Conservation (phyloP, 2,329 filamentous ascomycete genomes). For the Lachnellula cervina region DNA sequence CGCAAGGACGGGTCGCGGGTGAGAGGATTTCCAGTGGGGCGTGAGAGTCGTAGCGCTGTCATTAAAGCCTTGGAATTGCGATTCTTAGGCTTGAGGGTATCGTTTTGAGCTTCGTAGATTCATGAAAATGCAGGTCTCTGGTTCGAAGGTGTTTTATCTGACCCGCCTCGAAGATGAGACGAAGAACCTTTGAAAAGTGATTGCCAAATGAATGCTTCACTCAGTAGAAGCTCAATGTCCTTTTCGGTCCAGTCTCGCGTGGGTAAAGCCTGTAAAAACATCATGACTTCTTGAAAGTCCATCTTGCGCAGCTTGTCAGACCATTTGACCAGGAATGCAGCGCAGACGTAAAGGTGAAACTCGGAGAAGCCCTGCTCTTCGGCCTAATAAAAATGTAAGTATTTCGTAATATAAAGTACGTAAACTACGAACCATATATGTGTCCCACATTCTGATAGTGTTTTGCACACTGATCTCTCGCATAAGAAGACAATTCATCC, state of each 20-base stretch:
- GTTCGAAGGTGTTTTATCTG: conserved; percentile 30
- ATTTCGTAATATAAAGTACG: background rate
- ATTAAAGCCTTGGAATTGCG: background rate
- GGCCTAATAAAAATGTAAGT: conserved; percentile 51
- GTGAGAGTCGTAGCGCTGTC: background rate
- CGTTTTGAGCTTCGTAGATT: background rate
- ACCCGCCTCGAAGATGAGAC: conserved; percentile 69
- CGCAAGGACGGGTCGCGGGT: background rate
- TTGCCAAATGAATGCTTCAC: conserved; percentile 98
- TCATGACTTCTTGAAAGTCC: conserved; percentile 99
- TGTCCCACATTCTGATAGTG: conserved; percentile 99
- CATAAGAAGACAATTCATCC: conserved; percentile 99
- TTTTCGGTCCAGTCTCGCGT: conserved; percentile 96
- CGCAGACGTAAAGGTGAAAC: conserved; percentile 97
- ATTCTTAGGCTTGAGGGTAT: background rate
- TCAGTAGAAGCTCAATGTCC: conserved; percentile 91
- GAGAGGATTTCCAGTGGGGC: too few relatives aligned
- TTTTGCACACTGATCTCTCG: conserved; percentile 94
- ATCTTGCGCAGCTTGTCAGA: conserved; percentile 90
- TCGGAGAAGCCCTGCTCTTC: conserved; percentile 98
- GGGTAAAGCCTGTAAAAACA: conserved; percentile 94
- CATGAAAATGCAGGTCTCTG: background rate
- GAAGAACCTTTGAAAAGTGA: conserved; percentile 92
- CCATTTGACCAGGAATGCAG: conserved; percentile 97
- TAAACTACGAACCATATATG: conserved; percentile 71